Base-by-base conservation (phyloP, 2,329 filamentous ascomycete genomes). In the Zymoseptoria tritici region DNA sequence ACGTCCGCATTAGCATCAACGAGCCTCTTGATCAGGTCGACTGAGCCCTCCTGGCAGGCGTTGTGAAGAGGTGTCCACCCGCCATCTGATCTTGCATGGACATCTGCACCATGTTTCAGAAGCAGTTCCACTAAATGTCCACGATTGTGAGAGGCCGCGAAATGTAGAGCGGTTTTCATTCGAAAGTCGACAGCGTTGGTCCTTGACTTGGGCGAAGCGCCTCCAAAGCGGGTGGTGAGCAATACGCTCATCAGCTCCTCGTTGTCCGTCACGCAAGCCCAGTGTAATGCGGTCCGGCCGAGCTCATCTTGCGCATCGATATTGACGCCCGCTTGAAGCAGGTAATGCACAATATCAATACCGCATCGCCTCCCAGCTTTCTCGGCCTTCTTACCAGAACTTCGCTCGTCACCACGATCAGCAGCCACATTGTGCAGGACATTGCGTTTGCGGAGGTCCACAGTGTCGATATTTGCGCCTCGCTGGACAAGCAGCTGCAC, bases 31-130 rank as follows among this genome's bases (percentile, higher is more conserved):
- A 70, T 60, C 13, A 68, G 55, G 11, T 60, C 36, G n/a, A 29
- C 22, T 3, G 61, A 58, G 22, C 57, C 62, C 7, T 62, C 57
- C 9, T 58, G 58, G n/a, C 63, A 64, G 55, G 66, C 59, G 57
- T 66, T 62, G 72, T 99, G 94, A 66, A 99, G 78, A 3, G 93
- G 91, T 0, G 92, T 96, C 74, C 97, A 93, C 29, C 92, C 93
- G 65, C 92, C 88, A 73, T 96, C 91, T 68, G 97, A 94, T 42
- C 83, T 85, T 49, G 90, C 87, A 74, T 95, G 90, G 9, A 96
- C 90, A 72, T 91, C 93, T 50, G 94, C 93, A 56, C 93, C 93
- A 92, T 93, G 97, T 67, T 91, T 85, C 62, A 97, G 77, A 66
- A 96, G 93, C 53, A 97, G 75, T 71, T 97, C 91, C 52, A 97